Base-by-base conservation (phyloP, 495 filamentous ascomycete species). In the Penicillium cinerascens region DNA sequence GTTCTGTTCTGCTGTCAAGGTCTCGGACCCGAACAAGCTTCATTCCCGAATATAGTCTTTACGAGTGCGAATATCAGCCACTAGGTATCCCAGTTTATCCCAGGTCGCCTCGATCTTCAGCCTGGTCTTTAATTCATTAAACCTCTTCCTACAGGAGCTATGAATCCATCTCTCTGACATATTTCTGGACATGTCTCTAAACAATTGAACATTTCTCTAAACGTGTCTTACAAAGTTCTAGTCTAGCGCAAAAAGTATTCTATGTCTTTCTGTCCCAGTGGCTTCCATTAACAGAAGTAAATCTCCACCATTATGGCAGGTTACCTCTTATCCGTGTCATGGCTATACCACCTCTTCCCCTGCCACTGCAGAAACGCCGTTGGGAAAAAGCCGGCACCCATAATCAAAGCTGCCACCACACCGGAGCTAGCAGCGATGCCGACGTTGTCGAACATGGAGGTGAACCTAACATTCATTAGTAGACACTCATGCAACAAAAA, bases 361-460 rank as follows among this genome's bases (percentile, higher is more conserved):
- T 62, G 53, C 67, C 62, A 71, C 16, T 76, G 73, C 61, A 78
- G 23, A 20, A 64, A 44, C 0, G 67, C 47, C 13, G 71, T 78
- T 4, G 78, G 78, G 4, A 76, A 35, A 35, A 81, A 68, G 45
- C 75, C 74, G 15, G 64, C 63, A 11, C 55, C 77, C 51, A 78
- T 60, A 2, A 81, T 61, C 50, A 80, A 49, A 0, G 68, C 76
- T 6, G 60, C 48, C 0, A 68, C 60, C 7, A 80, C 56, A 0
- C 72, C 78, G 17, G 74, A 70, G 47, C 76, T 78, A 8, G 58
- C 61, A 17, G 66, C 67, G 22, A 79, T 49, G 4, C 78, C 77
- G 10, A 80, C 68, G 42, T 64, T 73, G 2, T 74, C 64, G 44
- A 80, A 77, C 77, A 82, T 77, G 17, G 56, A 45, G 15, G 77